Base-by-base conservation (phyloP, 2,329 filamentous ascomycete genomes). In the Pseudonectria buxi region DNA sequence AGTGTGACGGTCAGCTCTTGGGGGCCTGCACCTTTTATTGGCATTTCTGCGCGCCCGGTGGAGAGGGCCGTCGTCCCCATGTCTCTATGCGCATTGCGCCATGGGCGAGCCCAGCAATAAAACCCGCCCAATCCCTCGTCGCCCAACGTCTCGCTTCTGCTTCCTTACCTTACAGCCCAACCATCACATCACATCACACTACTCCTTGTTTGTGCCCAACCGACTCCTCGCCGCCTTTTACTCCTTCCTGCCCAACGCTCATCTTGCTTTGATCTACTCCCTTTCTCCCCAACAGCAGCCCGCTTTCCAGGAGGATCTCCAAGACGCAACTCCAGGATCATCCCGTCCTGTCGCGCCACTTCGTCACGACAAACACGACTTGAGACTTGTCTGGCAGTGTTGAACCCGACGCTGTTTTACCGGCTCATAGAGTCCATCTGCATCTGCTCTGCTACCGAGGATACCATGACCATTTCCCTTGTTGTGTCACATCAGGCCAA, bases 391-490 rank as follows among this genome's bases (percentile, higher is more conserved):
- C 45, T 49, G 46, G 48, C 53, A 49, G 47, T 47, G 53, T 47
- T 37, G 33, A 18, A 24, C 39, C 32, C 43, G 35, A 36, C 41
- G 49, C 56, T 57, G 55, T 43, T 54, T 44, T 47, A 36, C 46
- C 45, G 44, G 49, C 53, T 49, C 43, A 44, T 40, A 39, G 52
- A 56, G 50, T 46, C 46, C 48, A 53, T 49, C 37, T 47, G 51
- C 48, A 53, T 49, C 37, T 47, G 51, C 49, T 52, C 51, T 47
- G 34, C 37, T 49, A 45, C 58, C 59, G 52, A 54, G 64, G 63
- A 66, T 58, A 64, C 57, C 58, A 72, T 72, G 68, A 67, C 68
- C 54, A 49, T 56, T 63, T 59, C 66, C 57, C 57, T 69, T 60
- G 59, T 66, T 58, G 57, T 67, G 58, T 55, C 67, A 51, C 66